Base-by-base conservation (phyloP, 179 eudicot genomes). In the Gypsophila paniculata region DNA sequence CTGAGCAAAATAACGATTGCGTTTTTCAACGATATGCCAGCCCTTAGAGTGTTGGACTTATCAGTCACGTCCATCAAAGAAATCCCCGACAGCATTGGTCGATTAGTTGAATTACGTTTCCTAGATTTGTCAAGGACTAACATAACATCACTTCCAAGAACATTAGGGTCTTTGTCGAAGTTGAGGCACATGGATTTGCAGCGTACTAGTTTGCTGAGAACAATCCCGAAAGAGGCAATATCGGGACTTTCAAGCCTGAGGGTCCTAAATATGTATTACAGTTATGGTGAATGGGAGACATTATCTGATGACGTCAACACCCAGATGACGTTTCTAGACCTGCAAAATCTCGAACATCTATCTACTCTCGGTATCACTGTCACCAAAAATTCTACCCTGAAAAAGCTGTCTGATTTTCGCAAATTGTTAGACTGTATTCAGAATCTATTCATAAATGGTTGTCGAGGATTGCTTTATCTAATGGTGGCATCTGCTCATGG, bases 121-220 rank as follows among this genome's bases (percentile, higher is more conserved):
- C 72, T 71, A 46, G 80, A 77, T 72, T 51, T 77, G 19, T 77
- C 80, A 9, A 67, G 80, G 80, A 77, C 76, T 52, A 72, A 61
- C 59, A 53, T 77, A 72, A 53, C 64, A 15, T 26, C 72, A 25
- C 65, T 77, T 44, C 80, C 80, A 13, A 17, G 38, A 67, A 29
- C 60, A 48, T 49, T 77, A 48, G 76, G 73, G 1, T 12, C 52
- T 52, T 57, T 77, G 2, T 72, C 70, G 3, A 77, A 67, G 76
- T 39, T 77, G 58, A 77, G 73, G 63, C 76, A 77, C 70, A 23
- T 77, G 58, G 80, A 77, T 72, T 72, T 77, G 69, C 80, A 77
- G 46, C 68, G 80, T 38, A 77, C 73, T 42, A 26, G 72, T 72
- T 72, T n/a, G 22, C 80, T 77, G 44, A 68, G 18, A 68, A 67